A percentile compares a stretch with the other conserved stretches of the same genome.
These are phyloP conservation scores for Acacia acuminata DNA, from an alignment of 306 rosid species.

Conservation along the genomic window DNA sequence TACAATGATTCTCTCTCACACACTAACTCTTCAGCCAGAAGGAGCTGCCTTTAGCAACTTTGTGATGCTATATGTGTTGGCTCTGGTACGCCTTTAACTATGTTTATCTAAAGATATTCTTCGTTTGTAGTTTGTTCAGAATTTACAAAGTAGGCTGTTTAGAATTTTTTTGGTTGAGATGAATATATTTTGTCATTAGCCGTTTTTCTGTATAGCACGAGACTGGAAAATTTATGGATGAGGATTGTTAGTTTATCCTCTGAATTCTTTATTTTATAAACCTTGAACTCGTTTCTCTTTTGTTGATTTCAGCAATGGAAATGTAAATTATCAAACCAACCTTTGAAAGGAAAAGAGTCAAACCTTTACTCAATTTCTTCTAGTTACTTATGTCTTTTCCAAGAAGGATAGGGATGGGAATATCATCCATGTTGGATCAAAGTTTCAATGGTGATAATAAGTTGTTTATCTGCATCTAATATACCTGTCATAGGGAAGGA, in stretches of 20 bases:
- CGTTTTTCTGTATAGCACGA: no score
- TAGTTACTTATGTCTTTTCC: conserved; percentile 14
- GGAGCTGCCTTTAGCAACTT: no score
- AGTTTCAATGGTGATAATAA: conserved; percentile 7
- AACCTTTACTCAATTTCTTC: background rate
- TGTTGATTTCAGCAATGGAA: background rate
- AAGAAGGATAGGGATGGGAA: background rate
- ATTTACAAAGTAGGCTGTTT: background rate
- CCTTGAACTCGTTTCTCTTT: conserved; percentile 10
- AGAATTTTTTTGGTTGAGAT: background rate
- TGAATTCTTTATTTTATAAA: background rate
- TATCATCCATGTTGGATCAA: conserved; percentile 2
- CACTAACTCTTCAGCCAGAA: background rate
- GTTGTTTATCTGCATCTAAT: no score
- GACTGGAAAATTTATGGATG: conserved; percentile 2
- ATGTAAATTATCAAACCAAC: conserved; percentile 8
- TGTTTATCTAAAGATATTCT: no score
- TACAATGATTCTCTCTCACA: no score
- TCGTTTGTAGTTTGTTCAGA: no score
- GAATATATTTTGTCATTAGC: background rate
- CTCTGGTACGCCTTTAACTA: no score
- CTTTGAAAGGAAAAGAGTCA: background rate
- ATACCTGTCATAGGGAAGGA: background rate
- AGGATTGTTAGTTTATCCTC: conserved; percentile 3
- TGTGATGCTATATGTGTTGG: no score